Base-by-base conservation (phyloP, 768 basidiomycete genomes). In the Termitomyces sp. region DNA sequence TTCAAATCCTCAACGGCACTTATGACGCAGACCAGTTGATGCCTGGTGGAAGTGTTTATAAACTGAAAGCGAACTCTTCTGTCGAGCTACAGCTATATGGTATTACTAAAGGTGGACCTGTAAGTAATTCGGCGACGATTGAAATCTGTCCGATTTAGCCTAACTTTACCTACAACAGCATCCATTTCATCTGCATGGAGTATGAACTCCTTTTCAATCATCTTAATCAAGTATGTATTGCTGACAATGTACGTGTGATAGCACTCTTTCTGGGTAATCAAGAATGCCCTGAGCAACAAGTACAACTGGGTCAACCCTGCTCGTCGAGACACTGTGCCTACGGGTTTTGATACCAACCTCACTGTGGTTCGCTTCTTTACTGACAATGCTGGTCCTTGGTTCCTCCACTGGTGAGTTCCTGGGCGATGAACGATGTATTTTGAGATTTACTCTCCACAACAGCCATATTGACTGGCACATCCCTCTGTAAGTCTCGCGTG, bases 401-500 rank as follows among this genome's bases (percentile, higher is more conserved):
- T 54, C 37, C 45, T 54, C 6, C 53, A 54, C 24, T 54, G 53
- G 53, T 47, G 28, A 40, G 53, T 45, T 9, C 21, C 12, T 22
- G 14, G 5, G 14, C n/a, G 4, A 17, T 17, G 9, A 26, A 40
- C 6, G 5, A 15, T 19, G 4, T 0, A 15, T 21, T 19, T 12
- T 41, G 15, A 32, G 21, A 32, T 7, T 10, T 32, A 15, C 11
- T 30, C 10, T 22, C 9, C 6, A 52, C 12, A 30, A 26, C 43
- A 52, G 37, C 15, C 57, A 40, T 21, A 53, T 57, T 17, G 56
- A 57, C 21, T 57, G 56, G 56, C 56, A 57, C 28, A 41, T 51
- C 17, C 45, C 46, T 21, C 35, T 57, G 56, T 57, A 30, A 40
- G 43, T 54, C 3, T 26, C 15, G 9, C 17, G 17, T 21, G 7